Evolutionary conservation across 1,139 yeast genomes (phyloP).

Genomic region (Blastobotrys capitulatus): DNA sequence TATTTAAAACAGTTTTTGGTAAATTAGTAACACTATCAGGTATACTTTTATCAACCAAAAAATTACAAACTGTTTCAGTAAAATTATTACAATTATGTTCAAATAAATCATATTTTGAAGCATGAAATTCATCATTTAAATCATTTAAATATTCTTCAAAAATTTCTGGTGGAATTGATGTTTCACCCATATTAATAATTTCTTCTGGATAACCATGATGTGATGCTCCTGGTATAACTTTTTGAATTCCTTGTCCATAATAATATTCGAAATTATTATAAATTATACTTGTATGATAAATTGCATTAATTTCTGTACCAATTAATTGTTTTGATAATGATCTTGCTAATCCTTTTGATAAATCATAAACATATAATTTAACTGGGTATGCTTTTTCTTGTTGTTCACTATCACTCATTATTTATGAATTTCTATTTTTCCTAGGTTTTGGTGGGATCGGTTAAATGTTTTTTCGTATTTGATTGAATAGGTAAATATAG

Average conservation of each 20-base stretch:
- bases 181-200: conserved; percentile 50
- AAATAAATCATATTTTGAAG: conserved; percentile 51
- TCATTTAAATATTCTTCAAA: conserved; percentile 50
- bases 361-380: conserved; percentile 59
- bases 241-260: conserved; percentile 56
- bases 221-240: conserved; percentile 46
- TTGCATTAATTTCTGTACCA: conserved; percentile 46
- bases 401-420: conserved; percentile 8
- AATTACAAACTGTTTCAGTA: conserved; percentile 52
- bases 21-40: conserved; percentile 45
- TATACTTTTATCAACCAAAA: conserved; percentile 51
- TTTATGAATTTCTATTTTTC: not conserved
- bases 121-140: conserved; percentile 43
- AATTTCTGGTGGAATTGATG: conserved; percentile 48
- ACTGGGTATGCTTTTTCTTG: conserved; percentile 32
- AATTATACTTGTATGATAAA: conserved; percentile 64
- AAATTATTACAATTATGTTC: conserved; percentile 69
- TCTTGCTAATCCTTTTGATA: conserved; percentile 45
- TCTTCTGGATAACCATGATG: conserved; percentile 57
- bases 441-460: not conserved
- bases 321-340: conserved; percentile 28
- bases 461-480: not conserved
- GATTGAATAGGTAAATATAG: no score
- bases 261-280: conserved; percentile 51
- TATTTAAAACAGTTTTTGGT: conserved; percentile 52